Evolutionary conservation across 2,329 filamentous ascomycete genomes (phyloP), one percentile per base, ranked within the genome.

Genomic region (Xylariaceae sp.): DNA sequence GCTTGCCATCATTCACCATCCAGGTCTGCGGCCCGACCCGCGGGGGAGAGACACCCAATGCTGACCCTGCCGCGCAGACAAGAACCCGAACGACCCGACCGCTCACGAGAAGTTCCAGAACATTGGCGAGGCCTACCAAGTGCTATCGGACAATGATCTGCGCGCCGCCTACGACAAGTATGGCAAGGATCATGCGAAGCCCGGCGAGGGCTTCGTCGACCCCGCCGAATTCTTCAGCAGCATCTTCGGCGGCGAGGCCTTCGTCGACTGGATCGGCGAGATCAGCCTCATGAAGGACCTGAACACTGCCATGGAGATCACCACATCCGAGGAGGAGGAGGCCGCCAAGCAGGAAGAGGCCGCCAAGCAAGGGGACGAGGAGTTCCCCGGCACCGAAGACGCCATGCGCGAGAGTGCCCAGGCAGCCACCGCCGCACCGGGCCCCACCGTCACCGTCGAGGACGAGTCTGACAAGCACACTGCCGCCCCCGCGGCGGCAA

Each of bases 241-340:
- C 69, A 98, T 98, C 50, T 98, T 98, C 56, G 92, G 92, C 49
- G 92, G 92, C 40, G 90, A 95, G 51, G 88, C 90, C 10, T 98
- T 98, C 54, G 71, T 83, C 40, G 90, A 98, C 67, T 87, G 92
- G 71, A 96, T 98, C 54, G 92, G 92, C 47, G 92, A 98, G 70
- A 94, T 98, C 49, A 92, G 86, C 32, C 77, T 98, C 37, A 95
- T 98, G 85, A 96, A 95, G 67, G 92, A 98, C 55, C 72, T 98
- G 35, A 96, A 90, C 13, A 87, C 88, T 53, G 94, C 89, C 28
- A 96, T 98, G 90, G 92, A 98, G 53, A 96, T 98, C 47, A 89
- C 87, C 14, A 90, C 88, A 11, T n/a, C n/a, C 79, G 72, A 84
- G 36, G 79, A 80, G 40, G 77, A 78, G 58, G 85, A 83, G 46